These are phyloP conservation scores for Colletotrichum sp. DNA, from an alignment of 2,329 filamentous ascomycete species.

Conservation along the genomic window DNA sequence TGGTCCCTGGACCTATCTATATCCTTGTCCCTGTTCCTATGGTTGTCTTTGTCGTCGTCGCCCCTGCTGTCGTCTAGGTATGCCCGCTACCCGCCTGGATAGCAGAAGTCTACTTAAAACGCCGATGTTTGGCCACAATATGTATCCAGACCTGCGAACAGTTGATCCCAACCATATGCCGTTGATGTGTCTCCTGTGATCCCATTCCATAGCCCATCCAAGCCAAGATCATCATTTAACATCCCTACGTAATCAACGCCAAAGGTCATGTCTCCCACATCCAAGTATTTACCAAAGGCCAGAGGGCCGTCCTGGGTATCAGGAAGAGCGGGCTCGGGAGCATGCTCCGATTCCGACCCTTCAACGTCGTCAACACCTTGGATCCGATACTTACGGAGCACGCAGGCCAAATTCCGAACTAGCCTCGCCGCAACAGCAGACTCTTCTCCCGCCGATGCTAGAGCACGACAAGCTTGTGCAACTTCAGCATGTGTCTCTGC, in stretches of 20 bases:
- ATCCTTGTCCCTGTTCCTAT: too few relatives aligned
- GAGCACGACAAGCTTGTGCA: slow-evolving; percentile 21
- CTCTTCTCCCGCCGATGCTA: slow-evolving; percentile 23
- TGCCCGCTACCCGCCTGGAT: too few relatives aligned
- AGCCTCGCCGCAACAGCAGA: slow-evolving; percentile 25
- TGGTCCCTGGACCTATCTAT: too few relatives aligned
- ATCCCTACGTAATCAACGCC: background rate
- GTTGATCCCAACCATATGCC: slow-evolving; percentile 25
- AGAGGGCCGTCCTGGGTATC: fast-evolving
- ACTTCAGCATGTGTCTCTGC: slow-evolving; percentile 18
- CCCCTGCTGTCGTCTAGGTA: too few relatives aligned
- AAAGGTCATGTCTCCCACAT: background rate
- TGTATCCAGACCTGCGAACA: slow-evolving; percentile 27
- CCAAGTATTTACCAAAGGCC: background rate
- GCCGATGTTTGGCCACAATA: slow-evolving; percentile 19
- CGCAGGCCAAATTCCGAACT: slow-evolving; percentile 21
- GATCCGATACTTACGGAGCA: slow-evolving; percentile 24
- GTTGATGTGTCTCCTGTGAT: slow-evolving; percentile 17
- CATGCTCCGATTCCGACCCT: background rate
- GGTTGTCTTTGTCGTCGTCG: too few relatives aligned
- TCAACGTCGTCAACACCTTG: background rate
- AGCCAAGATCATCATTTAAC: background rate
- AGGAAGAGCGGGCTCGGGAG: background rate
- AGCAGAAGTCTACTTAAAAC: background rate
- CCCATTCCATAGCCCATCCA: slow-evolving; percentile 23